Evolutionary conservation across 208 protist genomes (phyloP).

Genomic region (Acanthamoeba royreba): DNA sequence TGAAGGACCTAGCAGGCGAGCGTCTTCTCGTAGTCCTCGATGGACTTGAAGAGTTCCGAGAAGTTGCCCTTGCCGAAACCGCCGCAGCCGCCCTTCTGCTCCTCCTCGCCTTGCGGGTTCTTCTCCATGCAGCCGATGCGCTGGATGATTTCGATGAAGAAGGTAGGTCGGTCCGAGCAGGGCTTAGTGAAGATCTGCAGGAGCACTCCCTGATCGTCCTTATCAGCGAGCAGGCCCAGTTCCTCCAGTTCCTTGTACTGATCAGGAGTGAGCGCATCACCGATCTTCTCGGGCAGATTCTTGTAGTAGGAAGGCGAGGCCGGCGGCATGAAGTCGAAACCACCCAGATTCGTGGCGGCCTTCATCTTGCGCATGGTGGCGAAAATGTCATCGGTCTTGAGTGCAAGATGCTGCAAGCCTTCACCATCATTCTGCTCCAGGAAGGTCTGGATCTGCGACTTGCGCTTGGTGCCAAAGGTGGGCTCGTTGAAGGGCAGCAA

Average conservation of each 20-base stretch:
- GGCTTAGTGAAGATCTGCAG: slow-evolving; percentile 45
- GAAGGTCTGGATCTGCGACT: slow-evolving; percentile 43
- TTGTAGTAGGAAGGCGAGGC: background rate
- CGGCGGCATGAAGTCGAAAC: slow-evolving; percentile 10
- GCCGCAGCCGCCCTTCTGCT: slow-evolving; percentile 17
- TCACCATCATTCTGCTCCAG: slow-evolving; percentile 29
- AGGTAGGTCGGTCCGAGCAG: background rate
- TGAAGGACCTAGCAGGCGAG: background rate
- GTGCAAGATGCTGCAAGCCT: background rate
- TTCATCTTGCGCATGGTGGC: background rate
- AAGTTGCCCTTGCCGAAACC: slow-evolving; percentile 43
- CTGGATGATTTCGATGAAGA: slow-evolving; percentile 47
- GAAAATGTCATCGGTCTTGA: slow-evolving; percentile 34
- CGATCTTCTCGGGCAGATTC: background rate
- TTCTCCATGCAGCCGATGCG: background rate
- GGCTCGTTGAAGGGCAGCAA: slow-evolving; percentile 41
- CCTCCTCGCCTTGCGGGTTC: background rate
- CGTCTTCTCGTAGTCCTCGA: slow-evolving; percentile 39
- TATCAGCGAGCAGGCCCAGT: slow-evolving; percentile 9
- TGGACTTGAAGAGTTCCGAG: slow-evolving; percentile 38
- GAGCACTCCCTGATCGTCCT: slow-evolving; percentile 27
- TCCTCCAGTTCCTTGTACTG: slow-evolving; percentile 38
- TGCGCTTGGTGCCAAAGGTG: slow-evolving; percentile 33
- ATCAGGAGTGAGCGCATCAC: background rate
- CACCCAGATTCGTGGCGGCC: background rate